Conservation (phyloP, 495 filamentous ascomycete species). For the Lichina pygmaea region DNA sequence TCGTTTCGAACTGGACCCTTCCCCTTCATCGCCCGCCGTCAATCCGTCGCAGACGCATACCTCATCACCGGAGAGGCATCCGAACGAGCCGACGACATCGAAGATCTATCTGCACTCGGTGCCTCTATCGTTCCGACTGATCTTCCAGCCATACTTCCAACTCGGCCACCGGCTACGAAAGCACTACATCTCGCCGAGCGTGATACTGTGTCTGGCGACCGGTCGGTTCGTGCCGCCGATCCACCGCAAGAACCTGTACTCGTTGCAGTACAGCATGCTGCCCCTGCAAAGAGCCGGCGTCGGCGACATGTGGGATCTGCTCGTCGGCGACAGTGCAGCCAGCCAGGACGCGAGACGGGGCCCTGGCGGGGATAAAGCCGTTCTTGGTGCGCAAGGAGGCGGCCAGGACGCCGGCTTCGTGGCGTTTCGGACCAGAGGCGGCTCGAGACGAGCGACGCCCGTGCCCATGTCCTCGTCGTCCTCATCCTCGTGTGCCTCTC, state of each 20-base stretch:
- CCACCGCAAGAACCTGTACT: slow-evolving; percentile 80
- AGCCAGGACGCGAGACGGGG: too few relatives aligned
- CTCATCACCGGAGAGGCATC: not conserved
- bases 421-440: too few relatives aligned
- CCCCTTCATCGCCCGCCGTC: slow-evolving; percentile 6
- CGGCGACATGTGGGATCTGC: slow-evolving; percentile 45
- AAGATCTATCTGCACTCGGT: slow-evolving; percentile 30
- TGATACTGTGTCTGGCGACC: slow-evolving; percentile 65
- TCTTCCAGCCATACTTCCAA: slow-evolving; percentile 95
- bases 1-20: slow-evolving; percentile 43
- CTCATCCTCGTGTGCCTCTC: too few relatives aligned
- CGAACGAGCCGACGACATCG: not conserved
- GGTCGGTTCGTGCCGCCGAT: slow-evolving; percentile 73
- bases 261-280: slow-evolving; percentile 95
- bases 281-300: slow-evolving; percentile 57
- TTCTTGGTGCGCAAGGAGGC: too few relatives aligned
- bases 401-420: too few relatives aligned
- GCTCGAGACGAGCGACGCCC: too few relatives aligned
- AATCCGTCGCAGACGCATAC: slow-evolving; percentile 12
- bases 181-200: slow-evolving; percentile 74
- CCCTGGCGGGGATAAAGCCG: too few relatives aligned
- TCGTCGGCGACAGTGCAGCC: not conserved
- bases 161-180: slow-evolving; percentile 76
- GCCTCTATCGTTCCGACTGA: slow-evolving; percentile 64
- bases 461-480: too few relatives aligned